Evolutionary conservation across 495 filamentous ascomycete genomes (phyloP).

Genomic region (Xylaria intraflava): DNA sequence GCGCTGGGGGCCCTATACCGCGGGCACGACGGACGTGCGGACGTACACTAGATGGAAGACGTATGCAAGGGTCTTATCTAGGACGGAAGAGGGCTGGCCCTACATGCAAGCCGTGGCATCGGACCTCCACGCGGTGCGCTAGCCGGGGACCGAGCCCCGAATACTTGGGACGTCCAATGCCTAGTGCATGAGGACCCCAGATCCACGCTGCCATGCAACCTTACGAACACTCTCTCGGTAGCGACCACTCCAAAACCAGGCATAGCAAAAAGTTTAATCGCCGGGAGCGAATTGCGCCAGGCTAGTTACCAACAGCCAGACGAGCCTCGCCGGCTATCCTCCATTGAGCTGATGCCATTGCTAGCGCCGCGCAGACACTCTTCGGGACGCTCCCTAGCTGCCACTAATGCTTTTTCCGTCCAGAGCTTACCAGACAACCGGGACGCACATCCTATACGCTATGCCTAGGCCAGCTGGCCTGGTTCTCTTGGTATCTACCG

Average conservation of each 20-base stretch:
- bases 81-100: background rate
- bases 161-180: constrained; percentile 3
- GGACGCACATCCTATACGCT: no score
- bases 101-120: constrained; percentile 1
- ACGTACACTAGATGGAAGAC: no score
- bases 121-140: background rate
- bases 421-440: background rate
- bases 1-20: no score
- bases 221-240: constrained; percentile 5
- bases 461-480: no score
- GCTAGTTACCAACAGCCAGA: background rate
- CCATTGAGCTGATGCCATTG: background rate
- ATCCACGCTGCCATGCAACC: constrained; percentile 10
- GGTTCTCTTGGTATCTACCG: no score
- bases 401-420: background rate
- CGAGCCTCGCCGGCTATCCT: background rate
- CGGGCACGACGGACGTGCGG: no score
- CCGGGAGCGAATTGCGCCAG: background rate
- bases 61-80: background rate
- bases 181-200: constrained; percentile 12
- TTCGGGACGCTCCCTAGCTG: no score
- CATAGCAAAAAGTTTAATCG: background rate
- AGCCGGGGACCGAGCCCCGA: constrained; percentile 8
- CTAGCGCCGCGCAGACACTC: no score
- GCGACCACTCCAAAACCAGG: constrained; percentile 5